A percentile compares a stretch with the other conserved stretches of the same genome.
phyloP scores from a whole-genome alignment of 2,329 filamentous ascomycete genomes.

The Penicillium concentricum region DNA sequence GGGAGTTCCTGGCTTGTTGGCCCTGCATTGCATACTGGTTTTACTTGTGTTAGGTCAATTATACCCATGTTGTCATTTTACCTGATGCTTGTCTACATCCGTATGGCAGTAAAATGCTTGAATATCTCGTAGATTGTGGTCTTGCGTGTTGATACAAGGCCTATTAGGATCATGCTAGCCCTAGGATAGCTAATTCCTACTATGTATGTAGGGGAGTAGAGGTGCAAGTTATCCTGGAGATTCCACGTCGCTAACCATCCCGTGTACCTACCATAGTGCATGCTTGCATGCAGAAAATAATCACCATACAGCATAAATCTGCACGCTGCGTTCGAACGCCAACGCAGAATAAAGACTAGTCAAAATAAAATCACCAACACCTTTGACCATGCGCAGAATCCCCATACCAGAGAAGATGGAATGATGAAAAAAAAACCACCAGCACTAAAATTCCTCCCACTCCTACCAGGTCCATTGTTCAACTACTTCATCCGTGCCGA shows the following conservation, averaged over 20 bases:
- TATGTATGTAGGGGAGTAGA: neutral
- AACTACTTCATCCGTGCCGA: conserved; percentile 32
- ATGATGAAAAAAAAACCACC: neutral
- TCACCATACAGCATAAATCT: neutral
- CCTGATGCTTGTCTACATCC: neutral
- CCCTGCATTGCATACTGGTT: neutral
- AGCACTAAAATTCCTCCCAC: neutral
- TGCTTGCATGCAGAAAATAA: neutral
- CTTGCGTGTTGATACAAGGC: too few relatives aligned
- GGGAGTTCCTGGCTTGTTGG: neutral
- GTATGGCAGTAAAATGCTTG: neutral
- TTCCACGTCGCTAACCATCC: neutral
- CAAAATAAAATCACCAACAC: neutral
- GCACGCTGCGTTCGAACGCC: neutral
- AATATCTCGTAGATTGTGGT: neutral
- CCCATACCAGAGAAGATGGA: neutral
- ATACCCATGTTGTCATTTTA: neutral
- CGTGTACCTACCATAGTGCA: neutral
- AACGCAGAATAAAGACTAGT: neutral
- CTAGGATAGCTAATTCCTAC: neutral
- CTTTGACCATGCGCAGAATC: neutral
- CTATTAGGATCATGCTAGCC: neutral
- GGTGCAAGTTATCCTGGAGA: neutral
- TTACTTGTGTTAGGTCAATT: neutral
- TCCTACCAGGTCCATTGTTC: conserved; percentile 42